phyloP scores from a whole-genome alignment of 306 rosid species.

The Canavalia gladiata region DNA sequence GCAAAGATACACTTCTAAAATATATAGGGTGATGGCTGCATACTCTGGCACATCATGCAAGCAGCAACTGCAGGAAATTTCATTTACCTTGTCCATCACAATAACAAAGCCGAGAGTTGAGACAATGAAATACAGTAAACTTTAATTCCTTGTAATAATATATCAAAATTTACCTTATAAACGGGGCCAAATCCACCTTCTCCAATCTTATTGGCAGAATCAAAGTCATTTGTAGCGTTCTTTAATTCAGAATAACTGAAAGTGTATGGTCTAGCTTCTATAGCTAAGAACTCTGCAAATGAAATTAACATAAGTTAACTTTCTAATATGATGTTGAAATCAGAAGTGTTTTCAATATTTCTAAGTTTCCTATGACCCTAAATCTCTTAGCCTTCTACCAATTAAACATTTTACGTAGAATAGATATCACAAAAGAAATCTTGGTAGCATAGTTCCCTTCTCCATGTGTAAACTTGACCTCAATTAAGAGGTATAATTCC shows the following conservation, averaged over 20 bases:
- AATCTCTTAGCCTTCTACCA: neutral
- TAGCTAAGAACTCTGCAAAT: constrained; percentile 58
- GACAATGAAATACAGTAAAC: neutral
- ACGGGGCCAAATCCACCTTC: constrained; percentile 2
- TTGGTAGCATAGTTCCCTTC: too few relatives aligned
- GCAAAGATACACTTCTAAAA: too few relatives aligned
- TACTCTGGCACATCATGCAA: neutral
- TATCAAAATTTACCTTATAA: neutral
- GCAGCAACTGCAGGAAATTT: neutral
- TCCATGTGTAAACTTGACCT: neutral
- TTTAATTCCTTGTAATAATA: neutral
- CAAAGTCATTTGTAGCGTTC: constrained; percentile 62
- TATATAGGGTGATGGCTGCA: too few relatives aligned
- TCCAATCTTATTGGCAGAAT: constrained; percentile 34
- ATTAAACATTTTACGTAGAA: neutral
- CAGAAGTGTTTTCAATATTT: neutral
- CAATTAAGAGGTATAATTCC: neutral
- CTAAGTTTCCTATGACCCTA: neutral
- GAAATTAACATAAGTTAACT: neutral
- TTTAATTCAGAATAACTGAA: constrained; percentile 57
- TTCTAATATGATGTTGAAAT: neutral
- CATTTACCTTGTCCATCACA: too few relatives aligned
- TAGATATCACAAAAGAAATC: neutral
- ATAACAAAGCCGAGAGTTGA: neutral
- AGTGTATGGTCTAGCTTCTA: constrained; percentile 53